Evolutionary conservation across 2,329 filamentous ascomycete genomes (phyloP), one percentile per base, ranked within the genome.

Genomic region (Dothiorella sarmentorum): DNA sequence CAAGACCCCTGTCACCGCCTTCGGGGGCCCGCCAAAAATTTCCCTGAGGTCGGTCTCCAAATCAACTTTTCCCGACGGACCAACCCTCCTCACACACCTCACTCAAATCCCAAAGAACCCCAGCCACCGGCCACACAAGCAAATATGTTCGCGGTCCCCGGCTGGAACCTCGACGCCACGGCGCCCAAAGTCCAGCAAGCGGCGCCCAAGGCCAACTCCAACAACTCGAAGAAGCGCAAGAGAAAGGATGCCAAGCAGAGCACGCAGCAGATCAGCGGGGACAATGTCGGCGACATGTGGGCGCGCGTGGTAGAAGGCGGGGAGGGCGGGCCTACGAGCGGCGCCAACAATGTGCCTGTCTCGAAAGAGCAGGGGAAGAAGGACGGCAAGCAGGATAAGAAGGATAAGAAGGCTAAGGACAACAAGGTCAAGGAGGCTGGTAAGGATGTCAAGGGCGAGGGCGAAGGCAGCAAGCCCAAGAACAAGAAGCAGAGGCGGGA

Each of bases 91-190:
- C 44, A 18, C 26, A 5, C 7, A 15, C 24, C 6, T 6, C 11
- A 17, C 4, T 11, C 13, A 3, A 20, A 11, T n/a, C 42, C 7
- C 22, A 27, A 37, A 4, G 11, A 27, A 31, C 10, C 29, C 2
- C 29, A 10, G 15, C 35, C 45, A 37, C 18, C 38, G 22, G 18
- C 33, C 61, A 63, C 61, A 74, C n/a, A n/a, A n/a, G n/a, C n/a
- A n/a, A n/a, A n/a, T n/a, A 93, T 97, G 93, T 97, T 97, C 73
- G 87, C 91, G 9, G 92, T 97, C 27, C 89, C 90, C 68, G 94
- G 94, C 65, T 97, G 93, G 92, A 90, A 90, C 37, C 81, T 97
- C 33, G n/a, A n/a, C n/a, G 85, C 90, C 58, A 82, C 87, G 62
- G 83, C 85, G 55, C 83, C 95, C 63, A 91, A 90, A 74, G 75